Conservation (phyloP, 2,329 filamentous ascomycete genomes). For the Fusarium devonianum region DNA sequence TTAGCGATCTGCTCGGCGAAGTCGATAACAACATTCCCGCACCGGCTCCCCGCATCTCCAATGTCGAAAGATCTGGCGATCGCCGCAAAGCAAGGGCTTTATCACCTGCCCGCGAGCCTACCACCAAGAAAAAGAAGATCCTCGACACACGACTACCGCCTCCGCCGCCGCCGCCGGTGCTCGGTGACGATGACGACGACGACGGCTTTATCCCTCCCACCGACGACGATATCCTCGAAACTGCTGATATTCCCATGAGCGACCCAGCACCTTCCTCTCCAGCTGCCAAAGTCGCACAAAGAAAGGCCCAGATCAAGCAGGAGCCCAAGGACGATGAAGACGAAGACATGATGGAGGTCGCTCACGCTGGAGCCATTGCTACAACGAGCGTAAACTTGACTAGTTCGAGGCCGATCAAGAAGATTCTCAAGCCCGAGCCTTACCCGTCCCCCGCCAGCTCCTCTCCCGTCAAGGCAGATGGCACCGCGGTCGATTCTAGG, state of each 20-base stretch:
- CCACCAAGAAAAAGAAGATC: constrained; percentile 64
- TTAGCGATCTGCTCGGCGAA: constrained; percentile 83
- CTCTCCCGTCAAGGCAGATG: constrained; percentile 71
- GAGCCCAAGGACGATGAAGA: constrained; percentile 71
- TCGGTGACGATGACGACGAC: constrained; percentile 63
- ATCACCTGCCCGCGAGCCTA: constrained; percentile 71
- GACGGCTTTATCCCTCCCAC: constrained; percentile 58
- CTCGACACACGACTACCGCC: constrained; percentile 58
- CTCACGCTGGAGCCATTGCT: constrained; percentile 74
- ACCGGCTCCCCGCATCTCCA: constrained; percentile 63
- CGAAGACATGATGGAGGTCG: constrained; percentile 87
- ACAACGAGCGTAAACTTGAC: constrained; percentile 82
- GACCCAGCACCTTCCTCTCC: constrained; percentile 89
- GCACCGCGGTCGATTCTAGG: constrained; percentile 74
- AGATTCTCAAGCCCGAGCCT: constrained; percentile 70
- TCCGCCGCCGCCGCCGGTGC: constrained; percentile 51
- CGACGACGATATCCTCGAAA: constrained; percentile 65
- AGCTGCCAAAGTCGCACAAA: constrained; percentile 76
- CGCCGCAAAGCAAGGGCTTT: constrained; percentile 81
- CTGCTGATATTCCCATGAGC: constrained; percentile 74
- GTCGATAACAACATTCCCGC: constrained; percentile 77
- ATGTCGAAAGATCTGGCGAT: constrained; percentile 73
- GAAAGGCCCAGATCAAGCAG: constrained; percentile 65
- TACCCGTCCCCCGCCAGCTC: constrained; percentile 78
- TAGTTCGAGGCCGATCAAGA: constrained; percentile 76